Evolutionary conservation across 164 flowering plant genomes (phyloP).

Genomic region (Kalanchoe fedtschenkoi): DNA sequence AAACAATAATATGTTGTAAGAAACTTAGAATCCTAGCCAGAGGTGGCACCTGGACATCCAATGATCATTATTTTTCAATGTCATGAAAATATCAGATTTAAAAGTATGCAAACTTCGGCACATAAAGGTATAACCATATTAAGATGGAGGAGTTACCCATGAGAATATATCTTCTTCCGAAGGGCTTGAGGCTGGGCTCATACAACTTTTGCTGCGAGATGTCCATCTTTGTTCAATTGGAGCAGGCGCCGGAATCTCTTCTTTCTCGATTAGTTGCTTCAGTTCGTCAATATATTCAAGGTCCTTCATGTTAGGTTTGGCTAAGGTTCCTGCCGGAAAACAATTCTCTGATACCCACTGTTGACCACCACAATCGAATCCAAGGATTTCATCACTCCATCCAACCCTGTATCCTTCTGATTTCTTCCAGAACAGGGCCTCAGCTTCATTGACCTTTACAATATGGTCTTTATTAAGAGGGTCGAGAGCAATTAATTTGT

Average conservation of each 20-base stretch:
- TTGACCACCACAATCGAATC: conserved; percentile 99
- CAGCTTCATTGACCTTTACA: conserved; percentile 73
- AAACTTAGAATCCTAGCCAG: not conserved
- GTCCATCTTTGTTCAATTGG: conserved; percentile 99
- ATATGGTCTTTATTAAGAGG: conserved; percentile 87
- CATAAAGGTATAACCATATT: not conserved
- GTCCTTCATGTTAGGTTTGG: conserved; percentile 88
- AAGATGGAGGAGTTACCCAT: conserved; percentile 54
- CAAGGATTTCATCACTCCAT: conserved; percentile 97
- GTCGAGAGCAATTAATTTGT: conserved; percentile 84
- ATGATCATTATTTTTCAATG: not conserved
- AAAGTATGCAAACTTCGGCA: not conserved
- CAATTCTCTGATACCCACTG: conserved; percentile 99
- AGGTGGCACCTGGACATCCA: not conserved
- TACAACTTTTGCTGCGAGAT: conserved; percentile 68
- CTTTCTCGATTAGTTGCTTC: conserved; percentile 66
- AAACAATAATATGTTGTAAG: not conserved
- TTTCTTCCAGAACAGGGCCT: conserved; percentile 93
- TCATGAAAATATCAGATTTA: not conserved
- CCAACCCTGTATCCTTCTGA: conserved; percentile 97
- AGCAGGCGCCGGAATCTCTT: conserved; percentile 87
- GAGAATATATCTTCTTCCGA: conserved; percentile 76
- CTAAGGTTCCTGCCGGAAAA: conserved; percentile 80
- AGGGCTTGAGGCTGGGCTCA: conserved; percentile 92
- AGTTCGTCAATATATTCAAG: conserved; percentile 72